A percentile compares a stretch with the other conserved stretches of the same genome.
phyloP scores from a whole-genome alignment of 257 asterid genomes.

The Perilla frutescens region DNA sequence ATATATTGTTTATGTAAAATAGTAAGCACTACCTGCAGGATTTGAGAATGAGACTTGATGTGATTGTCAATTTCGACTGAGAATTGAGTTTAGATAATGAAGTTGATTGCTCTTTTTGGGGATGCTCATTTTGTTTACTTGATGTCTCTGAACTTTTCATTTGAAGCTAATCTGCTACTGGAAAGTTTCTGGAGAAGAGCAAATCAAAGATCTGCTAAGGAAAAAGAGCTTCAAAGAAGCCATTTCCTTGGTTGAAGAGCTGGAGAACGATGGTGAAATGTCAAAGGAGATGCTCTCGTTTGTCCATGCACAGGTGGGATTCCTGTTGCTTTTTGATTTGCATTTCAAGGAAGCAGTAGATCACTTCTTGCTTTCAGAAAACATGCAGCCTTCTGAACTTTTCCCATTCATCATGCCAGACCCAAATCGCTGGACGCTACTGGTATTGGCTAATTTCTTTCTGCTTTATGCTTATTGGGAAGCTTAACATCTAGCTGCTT shows the following conservation, averaged over 20 bases:
- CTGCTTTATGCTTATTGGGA: conserved; percentile 26
- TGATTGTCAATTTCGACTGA: conserved; percentile 7
- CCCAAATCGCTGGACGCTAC: conserved; percentile 96
- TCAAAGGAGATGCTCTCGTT: conserved; percentile 77
- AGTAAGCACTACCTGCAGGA: conserved; percentile 18
- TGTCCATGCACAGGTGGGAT: conserved; percentile 96
- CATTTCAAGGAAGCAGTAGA: conserved; percentile 92
- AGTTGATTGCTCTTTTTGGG: background rate
- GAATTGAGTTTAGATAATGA: conserved; percentile 7
- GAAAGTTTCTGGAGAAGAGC: conserved; percentile 88
- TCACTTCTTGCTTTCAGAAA: conserved; percentile 90
- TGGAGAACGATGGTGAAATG: conserved; percentile 83
- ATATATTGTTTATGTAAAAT: background rate
- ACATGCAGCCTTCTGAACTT: conserved; percentile 96
- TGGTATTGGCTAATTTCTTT: conserved; percentile 59
- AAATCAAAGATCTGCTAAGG: conserved; percentile 79
- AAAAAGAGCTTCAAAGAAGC: conserved; percentile 86
- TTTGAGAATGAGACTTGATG: background rate
- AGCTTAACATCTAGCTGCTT: conserved; percentile 20
- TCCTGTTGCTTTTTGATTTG: conserved; percentile 89
- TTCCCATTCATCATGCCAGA: conserved; percentile 95
- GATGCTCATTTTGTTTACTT: conserved; percentile 31
- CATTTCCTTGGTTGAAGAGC: conserved; percentile 81
- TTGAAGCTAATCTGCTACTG: conserved; percentile 80
- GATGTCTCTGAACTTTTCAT: conserved; percentile 32